Conservation (phyloP, 1,284 basidiomycete genomes). For the Puccinia coronata region DNA sequence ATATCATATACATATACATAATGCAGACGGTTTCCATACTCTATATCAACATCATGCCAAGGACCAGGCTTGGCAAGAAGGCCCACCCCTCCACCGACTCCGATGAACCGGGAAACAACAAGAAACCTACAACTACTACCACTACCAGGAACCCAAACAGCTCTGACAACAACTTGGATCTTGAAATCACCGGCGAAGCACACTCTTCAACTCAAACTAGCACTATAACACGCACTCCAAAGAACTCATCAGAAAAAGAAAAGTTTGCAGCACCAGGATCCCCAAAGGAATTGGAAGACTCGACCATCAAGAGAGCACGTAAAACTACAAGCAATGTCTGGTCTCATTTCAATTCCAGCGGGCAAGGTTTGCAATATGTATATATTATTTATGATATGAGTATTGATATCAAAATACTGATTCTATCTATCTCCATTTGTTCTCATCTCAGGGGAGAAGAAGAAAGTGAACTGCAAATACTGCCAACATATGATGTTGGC, state of each 20-base stretch:
- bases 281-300: background rate
- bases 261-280: background rate
- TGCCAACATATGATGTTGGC: too few relatives aligned
- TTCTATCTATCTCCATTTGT: constrained; percentile 6
- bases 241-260: background rate
- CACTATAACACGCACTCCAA: constrained; percentile 2
- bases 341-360: background rate
- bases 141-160: background rate
- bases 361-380: background rate
- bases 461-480: background rate
- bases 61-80: background rate
- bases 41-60: background rate
- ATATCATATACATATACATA: background rate
- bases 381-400: background rate
- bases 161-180: background rate
- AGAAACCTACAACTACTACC: constrained; percentile 3
- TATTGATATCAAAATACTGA: background rate
- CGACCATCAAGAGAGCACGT: background rate
- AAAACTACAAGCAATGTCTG: constrained; percentile 1
- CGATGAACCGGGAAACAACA: background rate
- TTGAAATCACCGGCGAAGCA: background rate
- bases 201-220: background rate
- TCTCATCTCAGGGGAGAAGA: constrained; percentile 2
- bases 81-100: background rate
- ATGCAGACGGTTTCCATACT: background rate